Base-by-base conservation (phyloP, 2,329 filamentous ascomycete genomes). In the Stachybotrys echinatus region DNA sequence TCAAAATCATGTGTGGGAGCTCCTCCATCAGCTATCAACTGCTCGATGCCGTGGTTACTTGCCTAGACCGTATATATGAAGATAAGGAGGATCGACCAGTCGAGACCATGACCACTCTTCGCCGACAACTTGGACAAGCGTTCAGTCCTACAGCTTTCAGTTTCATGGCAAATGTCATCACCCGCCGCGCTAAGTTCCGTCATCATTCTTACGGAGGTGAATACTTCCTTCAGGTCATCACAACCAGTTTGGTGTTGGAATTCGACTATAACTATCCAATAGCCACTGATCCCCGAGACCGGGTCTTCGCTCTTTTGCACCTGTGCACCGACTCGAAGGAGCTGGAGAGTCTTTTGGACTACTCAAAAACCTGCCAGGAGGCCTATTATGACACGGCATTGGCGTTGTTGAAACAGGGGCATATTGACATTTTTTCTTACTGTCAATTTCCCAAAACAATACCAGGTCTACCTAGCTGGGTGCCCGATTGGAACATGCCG, bases 401-500 rank as follows among this genome's bases (percentile, higher is more conserved):
- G 6, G 43, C 27, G 14, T 44, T 54, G 1, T 23, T 55, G 1
- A 14, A 43, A 2, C 50, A 55, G 22, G 54, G 54, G 4, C 12
- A 48, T 5, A 45, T 55, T 3, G 54, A 54, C 3, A 2, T 52
- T 1, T 19, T 55, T 12, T 18, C 48, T 7, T 55, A 48, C 38
- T 55, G 52, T 3, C 54, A 55, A 37, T 48, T 48, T 4, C 54
- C 54, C 0, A 51, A 50, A 12, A 42, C 19, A 19, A 34, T 53
- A 4, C 4, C 38, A 1, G n/a, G n/a, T n/a, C 47, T 55, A 1
- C 52, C 54, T 3, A 50, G 42, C 17, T 55, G 52, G 54, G 54
- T 54, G 4, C 52, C 52, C 5, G 54, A 55, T 42, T 55, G 52
- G 54, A 54, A 22, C 17, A 55, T 54, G 52, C 27, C 47, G 8